Base-by-base conservation (phyloP, 2,329 filamentous ascomycete genomes). In the Aspergillus pseudoglaucus region DNA sequence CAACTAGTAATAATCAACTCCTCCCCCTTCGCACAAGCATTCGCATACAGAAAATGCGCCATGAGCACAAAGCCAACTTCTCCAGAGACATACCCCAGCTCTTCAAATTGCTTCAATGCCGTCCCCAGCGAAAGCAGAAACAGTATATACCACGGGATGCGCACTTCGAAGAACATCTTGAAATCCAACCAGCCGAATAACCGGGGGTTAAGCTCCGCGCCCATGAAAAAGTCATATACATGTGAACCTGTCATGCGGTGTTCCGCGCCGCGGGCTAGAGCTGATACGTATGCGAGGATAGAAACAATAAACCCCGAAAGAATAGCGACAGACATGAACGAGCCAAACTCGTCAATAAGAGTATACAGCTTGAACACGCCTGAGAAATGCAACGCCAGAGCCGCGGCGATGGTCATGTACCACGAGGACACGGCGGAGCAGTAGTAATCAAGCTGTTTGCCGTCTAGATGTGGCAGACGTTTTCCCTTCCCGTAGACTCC, bases 151-250 rank as follows among this genome's bases (percentile, higher is more conserved):
- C 90, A 95, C n/a, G 90, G 90, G 52, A 95, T 81, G 57, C 90
- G 85, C 50, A 95, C 89, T 66, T 95, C 90, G 60, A 88, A 91
- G 72, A 95, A 95, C 88, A 94, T 93, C 74, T 93, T 94, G 74
- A 93, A 88, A 69, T 94, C 88, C 37, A 94, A 71, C 59, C 88
- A 84, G 47, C 83, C 83, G 62, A 90, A 90, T 71, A 96, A 77
- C 53, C 88, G 79, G 8, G 88, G 88, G 70, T 93, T 93, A 48
- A 93, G 75, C 72, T 94, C 88, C 15, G 86, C 85, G 43, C 88
- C 88, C 82, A 93, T 90, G 75, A 91, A 93, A 70, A 93, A 93
- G 71, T 94, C 88, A 66, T 93, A 91, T 57, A 91, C 71, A 42
- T 78, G 80, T 55, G 81, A 79, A 20, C 87, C 87, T 1, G 89